phyloP scores from a whole-genome alignment of 441 rosid genomes.

The Eutrema salsugineum region DNA sequence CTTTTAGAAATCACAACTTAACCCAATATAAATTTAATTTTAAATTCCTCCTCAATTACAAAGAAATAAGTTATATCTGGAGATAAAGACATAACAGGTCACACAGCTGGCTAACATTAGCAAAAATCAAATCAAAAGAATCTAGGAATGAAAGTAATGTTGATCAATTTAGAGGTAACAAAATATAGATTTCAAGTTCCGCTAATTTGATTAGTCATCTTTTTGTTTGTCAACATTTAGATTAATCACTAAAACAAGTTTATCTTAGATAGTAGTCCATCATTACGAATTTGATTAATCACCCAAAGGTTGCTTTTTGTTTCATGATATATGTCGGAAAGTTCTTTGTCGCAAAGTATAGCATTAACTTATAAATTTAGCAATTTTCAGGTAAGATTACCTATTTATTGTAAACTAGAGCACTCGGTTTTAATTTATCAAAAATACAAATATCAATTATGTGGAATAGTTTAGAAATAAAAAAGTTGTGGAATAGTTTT shows the following conservation, averaged over 20 bases:
- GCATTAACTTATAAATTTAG: too few species aligned
- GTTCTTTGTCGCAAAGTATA: conserved; percentile 13
- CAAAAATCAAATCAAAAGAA: conserved; percentile 38
- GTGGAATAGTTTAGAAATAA: background rate
- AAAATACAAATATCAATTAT: background rate
- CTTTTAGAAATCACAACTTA: background rate
- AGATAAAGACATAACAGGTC: conserved; percentile 21
- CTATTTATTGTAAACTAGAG: background rate
- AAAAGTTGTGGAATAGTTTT: background rate
- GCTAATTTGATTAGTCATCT: background rate
- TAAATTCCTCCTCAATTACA: background rate
- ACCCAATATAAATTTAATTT: background rate
- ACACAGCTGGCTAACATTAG: conserved; percentile 64
- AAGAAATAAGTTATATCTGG: background rate
- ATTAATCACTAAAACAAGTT: background rate
- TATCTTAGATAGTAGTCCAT: background rate
- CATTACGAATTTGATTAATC: conserved; percentile 4
- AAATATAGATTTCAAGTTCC: background rate
- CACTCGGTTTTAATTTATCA: background rate
- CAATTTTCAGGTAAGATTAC: too few species aligned
- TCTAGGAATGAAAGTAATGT: conserved; percentile 36
- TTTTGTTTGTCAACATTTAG: too few species aligned
- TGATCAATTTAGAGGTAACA: conserved; percentile 18
- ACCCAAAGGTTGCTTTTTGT: background rate
- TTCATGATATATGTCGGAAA: background rate